Evolutionary conservation across 2,329 filamentous ascomycete species (phyloP), one percentile per base, ranked within the genome.

Genomic region (Epichloe brachyelytri): DNA sequence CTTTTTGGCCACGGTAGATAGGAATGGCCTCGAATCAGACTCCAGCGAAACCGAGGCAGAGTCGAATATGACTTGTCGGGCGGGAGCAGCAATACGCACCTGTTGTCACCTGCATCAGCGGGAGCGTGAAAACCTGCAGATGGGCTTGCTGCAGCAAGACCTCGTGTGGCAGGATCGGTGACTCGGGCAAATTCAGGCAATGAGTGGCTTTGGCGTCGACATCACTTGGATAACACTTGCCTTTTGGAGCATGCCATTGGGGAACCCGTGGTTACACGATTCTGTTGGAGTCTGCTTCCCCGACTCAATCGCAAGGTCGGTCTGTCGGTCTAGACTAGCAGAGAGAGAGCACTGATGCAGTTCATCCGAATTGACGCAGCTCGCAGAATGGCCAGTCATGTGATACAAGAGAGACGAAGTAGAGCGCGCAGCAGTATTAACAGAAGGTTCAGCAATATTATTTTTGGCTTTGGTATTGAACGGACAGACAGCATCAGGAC

Each of bases 91-190:
- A 14, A 26, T 48, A 39, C 33, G 46, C 46, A 38, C 43, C 43
- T 15, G 4, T 36, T 47, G 43, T 43, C 30, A 36, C 43, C 37
- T 51, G 49, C 49, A 33, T 46, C n/a, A 15, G 37, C 49, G 49
- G 37, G 6, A 36, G 26, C 17, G 26, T 17, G 22, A 36, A 51
- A 30, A 36, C 44, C 26, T 47, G 49, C 49, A 51, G 33, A 46
- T 22, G 44, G 48, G 11, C 41, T 40, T 50, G 43, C 48, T 37
- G 48, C 39, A 22, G 45, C 22, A 3, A 10, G 36, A 38, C 36
- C n/a, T 50, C 43, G 14, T 40, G 36, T 46, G 43, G 12, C n/a
- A 30, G 5, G 20, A n/a, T 40, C 43, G 43, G 49, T 47, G 49
- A 47, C 38, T 45, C 26, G 49, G 49, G 49, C 41, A 44, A 14